A percentile compares a stretch with the other conserved stretches of the same genome.
phyloP scores from a whole-genome alignment of 2,329 filamentous ascomycete species.

The Pseudocercospora fijiensis region DNA sequence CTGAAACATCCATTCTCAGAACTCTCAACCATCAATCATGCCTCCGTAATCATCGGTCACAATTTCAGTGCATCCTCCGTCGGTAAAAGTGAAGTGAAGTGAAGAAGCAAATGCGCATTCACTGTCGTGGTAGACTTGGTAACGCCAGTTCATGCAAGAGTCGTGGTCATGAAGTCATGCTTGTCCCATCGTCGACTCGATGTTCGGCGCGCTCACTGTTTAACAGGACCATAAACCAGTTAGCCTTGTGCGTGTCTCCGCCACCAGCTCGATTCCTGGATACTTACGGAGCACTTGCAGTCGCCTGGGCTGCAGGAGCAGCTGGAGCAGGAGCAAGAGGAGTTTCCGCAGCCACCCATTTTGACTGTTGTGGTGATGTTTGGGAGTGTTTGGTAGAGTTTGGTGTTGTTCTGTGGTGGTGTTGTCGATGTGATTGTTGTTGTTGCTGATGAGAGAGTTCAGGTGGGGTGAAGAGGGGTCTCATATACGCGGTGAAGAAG shows the following conservation, averaged over 20 bases:
- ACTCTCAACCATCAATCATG: neutral
- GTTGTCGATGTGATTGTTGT: slow-evolving; percentile 13
- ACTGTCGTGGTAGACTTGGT: neutral
- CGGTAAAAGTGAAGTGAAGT: neutral
- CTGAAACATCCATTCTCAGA: neutral
- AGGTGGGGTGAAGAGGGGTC: slow-evolving; percentile 9
- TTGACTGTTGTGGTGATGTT: slow-evolving; percentile 22
- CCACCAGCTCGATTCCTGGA: slow-evolving; percentile 1
- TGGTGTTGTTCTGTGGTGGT: slow-evolving; percentile 7
- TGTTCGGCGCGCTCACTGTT: neutral
- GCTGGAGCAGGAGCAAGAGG: slow-evolving; percentile 37
- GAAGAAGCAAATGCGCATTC: too few species aligned
- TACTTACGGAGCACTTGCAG: slow-evolving; percentile 33
- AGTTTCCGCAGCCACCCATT: slow-evolving; percentile 39
- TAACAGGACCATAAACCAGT: slow-evolving; percentile 8
- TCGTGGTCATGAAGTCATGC: neutral
- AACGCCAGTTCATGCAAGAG: slow-evolving; percentile 1
- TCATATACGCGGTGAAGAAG: slow-evolving; percentile 4
- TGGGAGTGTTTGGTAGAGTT: slow-evolving; percentile 7
- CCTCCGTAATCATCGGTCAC: neutral
- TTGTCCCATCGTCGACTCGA: neutral
- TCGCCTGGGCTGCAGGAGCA: slow-evolving; percentile 32
- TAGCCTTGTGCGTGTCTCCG: slow-evolving; percentile 12
- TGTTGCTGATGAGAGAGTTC: neutral
- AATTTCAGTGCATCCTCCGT: slow-evolving; percentile 1